phyloP scores from a whole-genome alignment of 768 basidiomycete species.

The Wakefieldia striispora region DNA sequence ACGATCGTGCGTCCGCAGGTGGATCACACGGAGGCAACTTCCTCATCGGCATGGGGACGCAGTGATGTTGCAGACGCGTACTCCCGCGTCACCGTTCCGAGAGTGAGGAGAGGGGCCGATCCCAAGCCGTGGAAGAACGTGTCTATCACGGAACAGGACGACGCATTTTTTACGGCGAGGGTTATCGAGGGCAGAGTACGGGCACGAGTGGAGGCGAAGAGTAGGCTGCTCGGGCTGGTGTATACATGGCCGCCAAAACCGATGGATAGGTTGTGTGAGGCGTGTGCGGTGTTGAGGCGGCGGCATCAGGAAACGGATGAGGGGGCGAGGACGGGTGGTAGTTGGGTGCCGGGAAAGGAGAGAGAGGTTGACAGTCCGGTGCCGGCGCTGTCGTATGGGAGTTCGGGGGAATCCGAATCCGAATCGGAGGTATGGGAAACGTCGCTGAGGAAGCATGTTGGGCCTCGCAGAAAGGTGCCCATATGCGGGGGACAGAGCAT shows the following conservation, averaged over 20 bases:
- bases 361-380: neutral
- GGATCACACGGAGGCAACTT: neutral
- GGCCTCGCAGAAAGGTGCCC: constrained; percentile 6
- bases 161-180: constrained; percentile 15
- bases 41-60: too few species aligned
- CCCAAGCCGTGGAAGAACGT: constrained; percentile 31
- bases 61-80: too few species aligned
- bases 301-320: neutral
- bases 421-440: constrained; percentile 6
- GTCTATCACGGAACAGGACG: constrained; percentile 28
- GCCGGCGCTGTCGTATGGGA: constrained; percentile 10
- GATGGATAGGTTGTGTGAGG: neutral
- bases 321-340: neutral
- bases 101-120: neutral
- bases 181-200: neutral
- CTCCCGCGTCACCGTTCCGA: neutral
- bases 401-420: constrained; percentile 11
- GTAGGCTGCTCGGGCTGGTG: constrained; percentile 6
- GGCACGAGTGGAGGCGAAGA: neutral
- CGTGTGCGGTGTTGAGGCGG: constrained; percentile 3
- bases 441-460: constrained; percentile 1
- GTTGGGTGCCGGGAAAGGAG: neutral
- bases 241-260: constrained; percentile 26
- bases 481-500: neutral
- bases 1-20: constrained; percentile 11